Evolutionary conservation across 495 filamentous ascomycete genomes (phyloP).

Genomic region (Venustampulla echinocandica): DNA sequence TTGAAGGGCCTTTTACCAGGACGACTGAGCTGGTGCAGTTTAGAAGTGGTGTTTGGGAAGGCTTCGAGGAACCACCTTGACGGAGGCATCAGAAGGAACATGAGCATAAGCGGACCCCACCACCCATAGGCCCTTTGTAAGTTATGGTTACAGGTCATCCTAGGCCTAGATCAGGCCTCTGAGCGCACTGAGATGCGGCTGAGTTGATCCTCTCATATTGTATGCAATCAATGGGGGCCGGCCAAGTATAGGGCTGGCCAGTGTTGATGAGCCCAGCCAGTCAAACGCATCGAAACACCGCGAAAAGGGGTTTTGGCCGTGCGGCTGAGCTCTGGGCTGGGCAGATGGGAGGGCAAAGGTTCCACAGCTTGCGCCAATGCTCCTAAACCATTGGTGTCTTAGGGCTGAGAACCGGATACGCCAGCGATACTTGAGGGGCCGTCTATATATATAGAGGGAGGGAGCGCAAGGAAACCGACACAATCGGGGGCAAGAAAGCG

Average conservation of each 20-base stretch:
- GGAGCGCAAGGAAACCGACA: background rate
- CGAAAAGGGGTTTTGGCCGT: background rate
- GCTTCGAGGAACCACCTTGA: too few species aligned
- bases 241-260: conserved; percentile 6
- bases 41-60: too few species aligned
- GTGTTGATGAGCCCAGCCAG: background rate
- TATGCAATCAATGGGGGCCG: background rate
- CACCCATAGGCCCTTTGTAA: too few species aligned
- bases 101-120: too few species aligned
- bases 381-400: conserved; percentile 5
- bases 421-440: background rate
- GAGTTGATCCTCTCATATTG: background rate
- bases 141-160: too few species aligned
- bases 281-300: background rate
- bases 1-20: background rate
- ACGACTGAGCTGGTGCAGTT: background rate
- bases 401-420: conserved; percentile 6
- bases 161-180: too few species aligned
- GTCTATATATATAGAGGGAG: background rate
- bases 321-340: conserved; percentile 7
- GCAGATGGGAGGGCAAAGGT: background rate
- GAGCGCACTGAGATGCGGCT: background rate
- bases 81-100: too few species aligned
- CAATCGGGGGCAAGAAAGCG: too few species aligned
- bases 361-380: background rate